Evolutionary conservation across 2,329 filamentous ascomycete species (phyloP).

Genomic region (Neurospora crassa): DNA sequence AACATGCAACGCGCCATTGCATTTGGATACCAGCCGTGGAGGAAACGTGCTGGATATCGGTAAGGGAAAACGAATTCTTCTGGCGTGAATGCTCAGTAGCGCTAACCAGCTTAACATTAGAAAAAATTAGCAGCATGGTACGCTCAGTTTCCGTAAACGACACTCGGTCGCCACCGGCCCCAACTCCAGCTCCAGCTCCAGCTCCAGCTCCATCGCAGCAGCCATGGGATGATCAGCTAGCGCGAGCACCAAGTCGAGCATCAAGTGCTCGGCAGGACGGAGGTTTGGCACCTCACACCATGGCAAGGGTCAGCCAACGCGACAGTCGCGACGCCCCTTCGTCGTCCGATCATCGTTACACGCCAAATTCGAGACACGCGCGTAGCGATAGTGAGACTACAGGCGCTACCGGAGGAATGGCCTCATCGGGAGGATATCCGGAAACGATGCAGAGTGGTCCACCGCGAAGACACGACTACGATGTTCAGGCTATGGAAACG

Average conservation of each 20-base stretch:
- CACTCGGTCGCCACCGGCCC: constrained; percentile 40
- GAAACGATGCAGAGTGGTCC: constrained; percentile 63
- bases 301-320: constrained; percentile 28
- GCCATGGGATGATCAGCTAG: constrained; percentile 53
- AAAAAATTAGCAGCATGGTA: constrained; percentile 91
- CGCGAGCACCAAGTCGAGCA: constrained; percentile 43
- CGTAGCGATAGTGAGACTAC: constrained; percentile 74
- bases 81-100: constrained; percentile 15
- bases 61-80: constrained; percentile 29
- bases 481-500: constrained; percentile 92
- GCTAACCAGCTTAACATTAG: constrained; percentile 38
- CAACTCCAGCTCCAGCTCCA: constrained; percentile 49
- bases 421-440: constrained; percentile 71
- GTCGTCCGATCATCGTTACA: constrained; percentile 24
- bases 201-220: constrained; percentile 50
- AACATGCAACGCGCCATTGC: constrained; percentile 82
- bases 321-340: constrained; percentile 33
- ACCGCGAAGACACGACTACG: constrained; percentile 75
- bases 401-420: constrained; percentile 34
- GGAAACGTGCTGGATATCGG: constrained; percentile 90
- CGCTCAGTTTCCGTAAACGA: constrained; percentile 68
- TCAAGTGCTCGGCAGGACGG: constrained; percentile 32
- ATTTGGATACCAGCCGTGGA: constrained; percentile 83
- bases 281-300: constrained; percentile 27
- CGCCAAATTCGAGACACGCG: constrained; percentile 48